Percentiles rank a stretch among this genome's conserved stretches.
These are phyloP conservation scores for Fusarium armeniacum DNA, from an alignment of 2,329 filamentous ascomycete species.

Conservation along the genomic window DNA sequence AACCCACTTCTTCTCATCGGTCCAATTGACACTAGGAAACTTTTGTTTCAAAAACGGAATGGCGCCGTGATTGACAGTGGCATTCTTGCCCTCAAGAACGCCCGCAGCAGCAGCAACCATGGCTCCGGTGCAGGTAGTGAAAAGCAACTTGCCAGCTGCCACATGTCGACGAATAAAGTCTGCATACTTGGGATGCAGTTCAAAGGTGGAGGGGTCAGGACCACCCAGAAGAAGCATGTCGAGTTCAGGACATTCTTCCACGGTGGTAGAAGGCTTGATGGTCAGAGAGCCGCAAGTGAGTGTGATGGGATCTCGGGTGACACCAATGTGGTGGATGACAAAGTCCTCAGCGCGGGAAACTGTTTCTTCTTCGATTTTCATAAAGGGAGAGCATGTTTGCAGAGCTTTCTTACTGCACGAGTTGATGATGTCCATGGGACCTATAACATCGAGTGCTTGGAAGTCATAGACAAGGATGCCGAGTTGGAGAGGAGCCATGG, in stretches of 20 bases:
- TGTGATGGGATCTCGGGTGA: constrained; percentile 49
- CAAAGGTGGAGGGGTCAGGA: constrained; percentile 47
- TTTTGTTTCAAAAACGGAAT: constrained; percentile 50
- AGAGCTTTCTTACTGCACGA: constrained; percentile 45
- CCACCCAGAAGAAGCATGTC: constrained; percentile 57
- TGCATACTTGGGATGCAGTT: constrained; percentile 50
- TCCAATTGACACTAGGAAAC: constrained; percentile 61
- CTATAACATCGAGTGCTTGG: constrained; percentile 54
- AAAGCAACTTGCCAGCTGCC: constrained; percentile 54
- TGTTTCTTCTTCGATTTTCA: constrained; percentile 38
- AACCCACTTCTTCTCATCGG: constrained; percentile 60
- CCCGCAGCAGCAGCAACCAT: constrained; percentile 53
- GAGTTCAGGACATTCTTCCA: constrained; percentile 55
- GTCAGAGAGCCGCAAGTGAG: constrained; percentile 25
- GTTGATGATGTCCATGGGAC: constrained; percentile 52
- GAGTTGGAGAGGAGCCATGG: constrained; percentile 34
- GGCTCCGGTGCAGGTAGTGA: constrained; percentile 57
- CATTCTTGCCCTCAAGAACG: constrained; percentile 58
- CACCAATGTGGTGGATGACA: constrained; percentile 54
- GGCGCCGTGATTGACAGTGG: constrained; percentile 59
- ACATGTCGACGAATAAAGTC: constrained; percentile 55
- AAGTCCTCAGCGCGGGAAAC: constrained; percentile 50
- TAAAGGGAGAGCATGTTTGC: constrained; percentile 12
- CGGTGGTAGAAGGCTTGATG: constrained; percentile 51
- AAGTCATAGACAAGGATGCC: constrained; percentile 50